Evolutionary conservation across 768 basidiomycete species (phyloP).

Genomic region (Austroboletus eburneus): DNA sequence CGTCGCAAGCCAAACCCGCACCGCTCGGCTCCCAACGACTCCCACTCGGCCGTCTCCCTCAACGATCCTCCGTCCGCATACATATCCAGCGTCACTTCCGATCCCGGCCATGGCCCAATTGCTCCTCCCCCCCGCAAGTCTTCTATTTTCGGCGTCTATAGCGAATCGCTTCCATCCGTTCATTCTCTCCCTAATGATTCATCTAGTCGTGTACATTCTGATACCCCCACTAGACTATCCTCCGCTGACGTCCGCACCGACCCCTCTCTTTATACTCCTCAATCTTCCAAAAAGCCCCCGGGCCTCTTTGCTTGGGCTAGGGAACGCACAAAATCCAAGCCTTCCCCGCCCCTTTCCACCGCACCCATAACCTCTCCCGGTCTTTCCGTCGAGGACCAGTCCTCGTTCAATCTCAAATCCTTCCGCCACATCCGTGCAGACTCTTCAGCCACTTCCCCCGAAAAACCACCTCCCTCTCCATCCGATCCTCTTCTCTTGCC

Average conservation of each 20-base stretch:
- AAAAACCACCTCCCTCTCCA: conserved; percentile 25
- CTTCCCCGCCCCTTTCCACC: conserved; percentile 29
- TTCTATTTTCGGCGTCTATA: conserved; percentile 58
- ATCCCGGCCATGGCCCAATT: conserved; percentile 39
- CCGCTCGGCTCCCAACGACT: conserved; percentile 8
- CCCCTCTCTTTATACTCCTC: conserved; percentile 12
- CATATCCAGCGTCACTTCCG: conserved; percentile 40
- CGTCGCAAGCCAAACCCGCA: conserved; percentile 31
- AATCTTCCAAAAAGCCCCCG: conserved; percentile 32
- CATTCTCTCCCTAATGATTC: conserved; percentile 55
- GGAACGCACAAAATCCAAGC: conserved; percentile 35
- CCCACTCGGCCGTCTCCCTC: conserved; percentile 12
- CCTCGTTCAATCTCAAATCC: conserved; percentile 69
- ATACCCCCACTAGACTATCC: conserved; percentile 21
- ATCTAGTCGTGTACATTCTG: conserved; percentile 14
- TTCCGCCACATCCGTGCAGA: conserved; percentile 64
- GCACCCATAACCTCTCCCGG: conserved; percentile 25
- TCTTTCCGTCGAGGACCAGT: conserved; percentile 15
- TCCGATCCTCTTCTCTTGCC: conserved; percentile 31
- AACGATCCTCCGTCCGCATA: conserved; percentile 28
- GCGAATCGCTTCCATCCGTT: conserved; percentile 46
- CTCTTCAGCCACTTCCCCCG: conserved; percentile 29
- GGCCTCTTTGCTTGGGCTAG: conserved; percentile 34
- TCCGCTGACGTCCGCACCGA: conserved; percentile 9
- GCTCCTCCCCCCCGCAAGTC: conserved; percentile 62